These are phyloP conservation scores for Emmonsiellopsis sp. DNA, from an alignment of 2,329 filamentous ascomycete species.

Conservation along the genomic window DNA sequence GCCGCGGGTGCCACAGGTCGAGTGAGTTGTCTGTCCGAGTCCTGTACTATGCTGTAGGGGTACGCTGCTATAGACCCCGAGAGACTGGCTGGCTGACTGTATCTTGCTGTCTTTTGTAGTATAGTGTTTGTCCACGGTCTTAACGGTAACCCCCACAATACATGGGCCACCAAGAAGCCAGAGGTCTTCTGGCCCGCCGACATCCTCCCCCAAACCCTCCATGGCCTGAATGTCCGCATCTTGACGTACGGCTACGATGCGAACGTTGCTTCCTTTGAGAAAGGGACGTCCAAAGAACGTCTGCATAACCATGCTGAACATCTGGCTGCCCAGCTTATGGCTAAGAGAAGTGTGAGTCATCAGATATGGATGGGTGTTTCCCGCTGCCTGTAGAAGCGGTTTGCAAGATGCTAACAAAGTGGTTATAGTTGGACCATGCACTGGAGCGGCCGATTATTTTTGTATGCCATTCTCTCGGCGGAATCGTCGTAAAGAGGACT, in stretches of 20 bases:
- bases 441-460: slow-evolving; percentile 62
- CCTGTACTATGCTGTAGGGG: background rate
- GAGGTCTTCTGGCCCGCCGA: slow-evolving; percentile 62
- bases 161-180: slow-evolving; percentile 50
- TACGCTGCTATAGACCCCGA: background rate
- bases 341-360: slow-evolving; percentile 48
- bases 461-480: slow-evolving; percentile 65
- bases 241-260: slow-evolving; percentile 69
- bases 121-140: slow-evolving; percentile 64
- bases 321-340: slow-evolving; percentile 52
- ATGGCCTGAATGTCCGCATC: slow-evolving; percentile 51
- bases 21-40: slow-evolving; percentile 16
- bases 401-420: background rate
- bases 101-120: slow-evolving; percentile 9
- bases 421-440: slow-evolving; percentile 35
- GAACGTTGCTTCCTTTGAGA: slow-evolving; percentile 45
- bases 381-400: slow-evolving; percentile 1
- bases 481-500: slow-evolving; percentile 62
- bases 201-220: slow-evolving; percentile 54
- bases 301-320: slow-evolving; percentile 65
- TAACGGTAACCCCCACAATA: slow-evolving; percentile 56
- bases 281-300: slow-evolving; percentile 53
- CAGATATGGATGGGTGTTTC: background rate
- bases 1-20: slow-evolving; percentile 25
- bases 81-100: background rate